Conservation (phyloP, 164 flowering plant species). For the Liquidambar formosana region DNA sequence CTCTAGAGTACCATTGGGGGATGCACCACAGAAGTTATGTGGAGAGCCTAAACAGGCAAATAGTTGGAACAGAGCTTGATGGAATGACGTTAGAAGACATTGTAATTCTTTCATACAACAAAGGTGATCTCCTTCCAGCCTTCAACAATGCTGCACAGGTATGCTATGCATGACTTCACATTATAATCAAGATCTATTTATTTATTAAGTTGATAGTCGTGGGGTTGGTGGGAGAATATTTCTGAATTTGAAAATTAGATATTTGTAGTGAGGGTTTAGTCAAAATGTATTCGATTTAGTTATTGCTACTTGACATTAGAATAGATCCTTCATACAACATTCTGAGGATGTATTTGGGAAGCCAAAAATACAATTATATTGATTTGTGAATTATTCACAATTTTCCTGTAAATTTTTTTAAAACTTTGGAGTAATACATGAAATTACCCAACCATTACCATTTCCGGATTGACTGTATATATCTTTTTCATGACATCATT, state of each 20-base stretch:
- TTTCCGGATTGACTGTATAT: not conserved
- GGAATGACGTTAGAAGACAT: conserved; percentile 65
- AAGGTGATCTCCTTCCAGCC: conserved; percentile 78
- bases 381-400: no score
- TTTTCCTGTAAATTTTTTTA: no score
- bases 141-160: conserved; percentile 98
- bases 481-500: not conserved
- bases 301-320: no score
- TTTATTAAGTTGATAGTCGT: not conserved
- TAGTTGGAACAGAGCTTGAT: conserved; percentile 72
- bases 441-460: no score
- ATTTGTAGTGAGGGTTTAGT: no score
- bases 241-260: not conserved
- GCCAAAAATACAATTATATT: no score
- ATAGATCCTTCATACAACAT: no score
- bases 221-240: not conserved
- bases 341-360: no score
- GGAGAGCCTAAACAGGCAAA: conserved; percentile 74
- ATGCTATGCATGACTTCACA: not conserved
- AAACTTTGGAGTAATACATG: no score
- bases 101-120: conserved; percentile 66
- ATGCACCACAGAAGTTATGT: conserved; percentile 90
- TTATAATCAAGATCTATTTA: not conserved
- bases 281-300: no score
- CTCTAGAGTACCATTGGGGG: conserved; percentile 94